Evolutionary conservation across 2,329 filamentous ascomycete species (phyloP), one percentile per base, ranked within the genome.

Genomic region (Calonectria hawksworthii): DNA sequence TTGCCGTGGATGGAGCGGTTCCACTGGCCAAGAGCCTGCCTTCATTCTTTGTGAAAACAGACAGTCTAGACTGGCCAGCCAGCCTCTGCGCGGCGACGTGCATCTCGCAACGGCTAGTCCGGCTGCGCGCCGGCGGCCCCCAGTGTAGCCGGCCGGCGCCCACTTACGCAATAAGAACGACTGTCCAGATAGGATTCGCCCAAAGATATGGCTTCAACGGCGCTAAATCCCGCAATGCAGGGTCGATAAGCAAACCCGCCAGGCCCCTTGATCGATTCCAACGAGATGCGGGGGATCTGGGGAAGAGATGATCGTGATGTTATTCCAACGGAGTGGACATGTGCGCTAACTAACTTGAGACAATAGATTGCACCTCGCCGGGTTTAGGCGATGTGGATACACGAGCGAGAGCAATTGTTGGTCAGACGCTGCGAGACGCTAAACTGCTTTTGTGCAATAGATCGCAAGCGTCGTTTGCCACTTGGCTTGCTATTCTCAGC

Each of bases 281-380:
- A 30, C n/a, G 26, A 38, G 32, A 56, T 59, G 66, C 66, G 66
- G 66, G 65, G 66, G 66, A 68, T 68, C 66, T 41, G 66, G 66
- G 66, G 66, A 68, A 68, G 14, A 23, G 51, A 23, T 59, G 66
- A 68, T 47, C 50, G 34, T 28, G 10, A 21, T 59, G 38, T 21
- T 21, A 44, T 38, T 47, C n/a, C 18, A 68, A 34, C 23, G 21
- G 51, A 23, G n/a, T 59, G 66, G 36, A 14, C 38, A 28, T 26
- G 50, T 26, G 34, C 9, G 13, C 51, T 68, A 56, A 14, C 66
- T 54, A n/a, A 10, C n/a, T 68, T n/a, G 28, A 28, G 50, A 54
- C n/a, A 59, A 59, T 59, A 59, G 66, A 68, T 59, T 56, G 34
- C 51, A 68, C 21, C 30, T 44, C 26, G 18, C 41, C 28, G 23